Evolutionary conservation across 2,329 filamentous ascomycete species (phyloP).

Genomic region (Xylariaceae sp.): DNA sequence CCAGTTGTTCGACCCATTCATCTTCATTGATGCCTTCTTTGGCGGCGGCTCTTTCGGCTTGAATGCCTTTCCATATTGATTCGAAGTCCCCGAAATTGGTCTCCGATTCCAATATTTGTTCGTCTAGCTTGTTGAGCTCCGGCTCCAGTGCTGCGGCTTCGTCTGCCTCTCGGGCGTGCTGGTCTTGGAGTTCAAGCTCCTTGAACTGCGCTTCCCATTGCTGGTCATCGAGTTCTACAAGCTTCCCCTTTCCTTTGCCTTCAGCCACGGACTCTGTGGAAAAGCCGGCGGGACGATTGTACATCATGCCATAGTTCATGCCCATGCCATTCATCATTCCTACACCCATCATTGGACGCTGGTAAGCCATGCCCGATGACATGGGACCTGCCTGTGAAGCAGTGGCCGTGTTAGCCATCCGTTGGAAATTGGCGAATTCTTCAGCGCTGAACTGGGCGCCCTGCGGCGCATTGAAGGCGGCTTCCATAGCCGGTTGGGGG

Average conservation of each 20-base stretch:
- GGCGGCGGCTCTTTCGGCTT: slow-evolving; percentile 68
- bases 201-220: slow-evolving; percentile 98
- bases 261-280: slow-evolving; percentile 6
- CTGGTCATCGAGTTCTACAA: slow-evolving; percentile 88
- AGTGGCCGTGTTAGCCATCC: slow-evolving; percentile 57
- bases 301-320: slow-evolving; percentile 53
- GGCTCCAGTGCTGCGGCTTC: slow-evolving; percentile 70
- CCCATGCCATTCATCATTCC: slow-evolving; percentile 47
- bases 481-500: slow-evolving; percentile 65
- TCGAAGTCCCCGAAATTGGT: slow-evolving; percentile 83
- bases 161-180: slow-evolving; percentile 51
- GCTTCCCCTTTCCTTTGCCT: slow-evolving; percentile 79
- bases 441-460: slow-evolving; percentile 68
- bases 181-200: slow-evolving; percentile 54
- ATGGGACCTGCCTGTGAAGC: slow-evolving; percentile 54
- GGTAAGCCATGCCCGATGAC: slow-evolving; percentile 47
- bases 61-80: slow-evolving; percentile 78
- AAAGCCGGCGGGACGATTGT: slow-evolving; percentile 24
- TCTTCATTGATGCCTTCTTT: slow-evolving; percentile 63
- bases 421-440: slow-evolving; percentile 84
- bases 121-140: slow-evolving; percentile 84
- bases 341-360: slow-evolving; percentile 59
- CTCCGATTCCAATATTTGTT: slow-evolving; percentile 58
- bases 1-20: slow-evolving; percentile 62
- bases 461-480: slow-evolving; percentile 58